Evolutionary conservation across 495 filamentous ascomycete species (phyloP).

Genomic region (Podospora pseudopauciseta): DNA sequence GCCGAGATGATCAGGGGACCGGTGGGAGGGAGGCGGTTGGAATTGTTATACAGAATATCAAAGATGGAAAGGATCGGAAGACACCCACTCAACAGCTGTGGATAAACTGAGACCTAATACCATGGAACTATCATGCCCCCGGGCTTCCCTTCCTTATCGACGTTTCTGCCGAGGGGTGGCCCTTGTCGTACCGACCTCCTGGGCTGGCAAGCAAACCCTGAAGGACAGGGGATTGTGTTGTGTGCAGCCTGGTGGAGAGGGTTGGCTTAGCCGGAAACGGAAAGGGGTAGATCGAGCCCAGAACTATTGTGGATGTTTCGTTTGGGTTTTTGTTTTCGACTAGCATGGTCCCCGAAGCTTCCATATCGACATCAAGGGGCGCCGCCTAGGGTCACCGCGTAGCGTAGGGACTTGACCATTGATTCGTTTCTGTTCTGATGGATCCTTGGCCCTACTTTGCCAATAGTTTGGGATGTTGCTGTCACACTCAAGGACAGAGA

Average conservation of each 20-base stretch:
- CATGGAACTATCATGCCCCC: not conserved
- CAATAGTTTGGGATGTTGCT: not conserved
- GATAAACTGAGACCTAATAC: not conserved
- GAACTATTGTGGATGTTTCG: not conserved
- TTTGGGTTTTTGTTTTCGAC: not conserved
- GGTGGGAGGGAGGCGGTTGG: not conserved
- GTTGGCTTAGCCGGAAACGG: not conserved
- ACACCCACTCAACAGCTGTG: not conserved
- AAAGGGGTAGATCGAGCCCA: not conserved
- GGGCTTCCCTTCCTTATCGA: not conserved
- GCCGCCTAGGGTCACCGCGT: too few species aligned
- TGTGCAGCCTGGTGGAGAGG: not conserved
- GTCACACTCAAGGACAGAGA: not conserved
- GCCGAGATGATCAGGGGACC: not conserved
- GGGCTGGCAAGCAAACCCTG: not conserved
- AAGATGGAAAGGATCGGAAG: not conserved
- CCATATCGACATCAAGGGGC: not conserved
- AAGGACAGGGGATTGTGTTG: conserved; percentile 3
- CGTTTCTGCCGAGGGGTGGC: not conserved
- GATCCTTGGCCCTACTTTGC: not conserved
- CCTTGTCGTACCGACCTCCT: not conserved
- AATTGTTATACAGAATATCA: not conserved
- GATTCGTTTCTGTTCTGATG: too few species aligned
- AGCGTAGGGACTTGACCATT: too few species aligned
- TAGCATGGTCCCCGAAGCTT: not conserved